Base-by-base conservation (phyloP, 257 asterid genomes). In the Ophiorrhiza pumila region DNA sequence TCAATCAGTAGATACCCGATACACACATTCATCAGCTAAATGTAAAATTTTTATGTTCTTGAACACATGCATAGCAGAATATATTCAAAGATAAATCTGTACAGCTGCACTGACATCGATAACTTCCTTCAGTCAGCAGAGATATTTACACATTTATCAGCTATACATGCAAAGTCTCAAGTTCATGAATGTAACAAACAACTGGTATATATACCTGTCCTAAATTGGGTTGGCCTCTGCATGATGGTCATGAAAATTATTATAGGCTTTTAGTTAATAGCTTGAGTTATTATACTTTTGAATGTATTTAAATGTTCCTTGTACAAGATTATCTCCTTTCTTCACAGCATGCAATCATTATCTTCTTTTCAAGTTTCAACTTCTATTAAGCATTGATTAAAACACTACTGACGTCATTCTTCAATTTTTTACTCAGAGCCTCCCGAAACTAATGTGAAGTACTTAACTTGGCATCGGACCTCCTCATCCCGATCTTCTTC, bases 391-490 rank as follows among this genome's bases (percentile, higher is more conserved):
- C 56, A 10, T 8, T 43, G 41, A 13, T 74, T 74, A 34, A 55
- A 55, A 52, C 66, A 31, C 60, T 64, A 25, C 53, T 76, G 27
- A 68, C 71, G 56, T 70, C 29, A 63, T 68, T 69, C 22, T 66
- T 47, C 43, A 15, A 68, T 67, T 59, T 67, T 82, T 53, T 73
- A 35, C 71, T 68, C 78, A 95, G 99, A 87, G 80, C 92, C 91
- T 55, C 86, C 87, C 55, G 91, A 95, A 84, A 83, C 85, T 75
- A 85, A 89, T 35, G 85, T 84, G 78, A 90, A 87, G 85, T 95
- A 90, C 88, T 80, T 95, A 70, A 95, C 98, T 56, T 95, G 99
- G 99, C 98, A 86, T 71, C 93, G 98, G 56, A 83, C 96, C 57
- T 65, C 90, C 61, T 92, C 98, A 8, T 89, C 96, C 69, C 96